Base-by-base conservation (phyloP, 2,329 filamentous ascomycete genomes). In the Sporothrix pallida region DNA sequence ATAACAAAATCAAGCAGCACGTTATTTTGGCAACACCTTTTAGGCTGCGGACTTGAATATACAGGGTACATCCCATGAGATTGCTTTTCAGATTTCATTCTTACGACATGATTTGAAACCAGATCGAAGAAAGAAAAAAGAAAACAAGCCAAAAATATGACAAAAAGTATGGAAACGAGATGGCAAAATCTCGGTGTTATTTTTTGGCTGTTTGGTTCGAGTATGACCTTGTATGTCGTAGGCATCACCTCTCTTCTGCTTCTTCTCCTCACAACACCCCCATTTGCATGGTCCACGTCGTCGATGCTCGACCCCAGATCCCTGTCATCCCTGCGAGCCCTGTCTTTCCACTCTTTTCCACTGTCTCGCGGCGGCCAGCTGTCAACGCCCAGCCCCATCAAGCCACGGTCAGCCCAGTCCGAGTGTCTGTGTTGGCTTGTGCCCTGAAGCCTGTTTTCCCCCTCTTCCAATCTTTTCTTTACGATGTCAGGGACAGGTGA, bases 371-470 rank as follows among this genome's bases (percentile, higher is more conserved):
- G 31, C 58, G 58, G 10, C 60, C 60, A 65, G 9, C 42, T 46
- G 60, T 65, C 60, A 65, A 46, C 60, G 37, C 37, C 60, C 60
- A 65, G 60, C 60, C 60, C 60, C 46, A 15, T 68, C 63, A 48
- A 67, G 62, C 42, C 42, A 67, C 42, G 63, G 62, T 67, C 62
- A 67, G 62, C 62, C n/a, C 62, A 67, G 62, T 44, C 17, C 42
- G 12, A 26, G 23, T 31, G 50, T 54, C 23, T 13, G 23, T 48
- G 10, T 17, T 23, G 52, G 4, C 31, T 37, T 63, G 60, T 65
- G 42, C 20, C 31, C 17, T 20, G 50, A 1, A 52, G 37, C 37
- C 10, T 31, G 37, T 23, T 12, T 37, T 7, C 12, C 23, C 23
- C 7, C 4, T 37, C 37, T 63, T 17, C n/a, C 5, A 9, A 3